Evolutionary conservation across 441 rosid species (phyloP).

Genomic region (Aquilaria agallochum): DNA sequence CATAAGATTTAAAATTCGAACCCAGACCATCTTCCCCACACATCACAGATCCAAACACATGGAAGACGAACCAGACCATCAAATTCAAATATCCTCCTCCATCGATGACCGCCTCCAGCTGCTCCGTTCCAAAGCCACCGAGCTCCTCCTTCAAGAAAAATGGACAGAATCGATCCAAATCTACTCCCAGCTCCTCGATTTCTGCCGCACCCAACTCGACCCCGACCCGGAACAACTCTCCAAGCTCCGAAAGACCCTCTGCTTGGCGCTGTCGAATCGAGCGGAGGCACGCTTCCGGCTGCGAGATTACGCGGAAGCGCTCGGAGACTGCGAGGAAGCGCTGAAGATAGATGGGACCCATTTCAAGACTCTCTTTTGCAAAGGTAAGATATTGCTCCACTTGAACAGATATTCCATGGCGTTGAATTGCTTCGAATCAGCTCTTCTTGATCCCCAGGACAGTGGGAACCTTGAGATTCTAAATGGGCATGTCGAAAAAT

Average conservation of each 20-base stretch:
- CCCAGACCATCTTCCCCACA: neutral
- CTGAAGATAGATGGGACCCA: constrained; percentile 54
- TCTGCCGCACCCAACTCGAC: constrained; percentile 41
- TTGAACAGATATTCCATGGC: constrained; percentile 58
- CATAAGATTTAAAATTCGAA: constrained; percentile 18
- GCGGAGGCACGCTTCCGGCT: constrained; percentile 60
- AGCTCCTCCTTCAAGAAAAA: constrained; percentile 79
- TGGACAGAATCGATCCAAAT: constrained; percentile 60
- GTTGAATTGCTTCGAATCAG: constrained; percentile 60
- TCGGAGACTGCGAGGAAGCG: constrained; percentile 59
- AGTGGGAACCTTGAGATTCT: constrained; percentile 49
- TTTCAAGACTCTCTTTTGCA: constrained; percentile 78
- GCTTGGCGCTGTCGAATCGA: constrained; percentile 70
- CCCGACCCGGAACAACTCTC: constrained; percentile 21
- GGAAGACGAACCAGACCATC: constrained; percentile 29
- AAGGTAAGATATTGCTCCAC: constrained; percentile 66
- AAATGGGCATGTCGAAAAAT: constrained; percentile 58
- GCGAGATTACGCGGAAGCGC: constrained; percentile 43
- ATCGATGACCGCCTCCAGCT: constrained; percentile 50
- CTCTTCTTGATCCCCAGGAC: constrained; percentile 50
- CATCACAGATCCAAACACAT: constrained; percentile 7
- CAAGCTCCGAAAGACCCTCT: constrained; percentile 55
- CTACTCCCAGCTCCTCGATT: constrained; percentile 58
- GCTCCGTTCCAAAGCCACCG: constrained; percentile 73
- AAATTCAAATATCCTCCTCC: constrained; percentile 12